Evolutionary conservation across 2,329 filamentous ascomycete species (phyloP).

Genomic region (Sporothrix brasiliensis): DNA sequence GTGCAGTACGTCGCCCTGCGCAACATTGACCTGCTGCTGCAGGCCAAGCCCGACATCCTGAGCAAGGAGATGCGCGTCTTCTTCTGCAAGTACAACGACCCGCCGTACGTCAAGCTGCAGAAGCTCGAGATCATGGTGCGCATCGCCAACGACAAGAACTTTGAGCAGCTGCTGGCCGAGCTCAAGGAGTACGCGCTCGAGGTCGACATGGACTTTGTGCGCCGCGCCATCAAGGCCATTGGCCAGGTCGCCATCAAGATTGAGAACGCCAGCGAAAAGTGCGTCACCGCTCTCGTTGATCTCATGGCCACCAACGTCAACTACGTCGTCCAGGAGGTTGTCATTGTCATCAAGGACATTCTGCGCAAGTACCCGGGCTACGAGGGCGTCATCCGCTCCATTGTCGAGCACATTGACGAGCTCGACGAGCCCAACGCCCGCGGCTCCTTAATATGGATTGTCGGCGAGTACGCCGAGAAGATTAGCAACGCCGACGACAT

Average conservation of each 20-base stretch:
- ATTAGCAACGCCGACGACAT: conserved; percentile 99
- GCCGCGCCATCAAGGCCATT: conserved; percentile 91
- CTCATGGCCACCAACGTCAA: conserved; percentile 97
- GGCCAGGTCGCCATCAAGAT: conserved; percentile 99
- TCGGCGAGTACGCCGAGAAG: conserved; percentile 98
- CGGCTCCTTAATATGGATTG: conserved; percentile 95
- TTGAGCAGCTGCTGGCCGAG: conserved; percentile 90
- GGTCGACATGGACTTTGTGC: conserved; percentile 98
- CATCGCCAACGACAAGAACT: conserved; percentile 96
- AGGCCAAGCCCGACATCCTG: conserved; percentile 94
- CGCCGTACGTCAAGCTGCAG: conserved; percentile 94
- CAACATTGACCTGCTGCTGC: conserved; percentile 93
- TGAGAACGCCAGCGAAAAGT: conserved; percentile 90
- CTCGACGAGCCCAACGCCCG: conserved; percentile 91
- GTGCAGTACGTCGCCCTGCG: conserved; percentile 96
- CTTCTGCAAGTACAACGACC: conserved; percentile 99
- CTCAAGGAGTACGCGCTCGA: conserved; percentile 97
- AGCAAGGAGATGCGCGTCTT: conserved; percentile 98
- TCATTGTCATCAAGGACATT: conserved; percentile 99
- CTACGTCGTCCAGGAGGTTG: conserved; percentile 96
- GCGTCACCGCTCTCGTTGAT: conserved; percentile 89
- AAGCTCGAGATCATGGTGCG: conserved; percentile 99
- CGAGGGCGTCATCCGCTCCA: conserved; percentile 93
- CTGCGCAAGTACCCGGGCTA: conserved; percentile 97
- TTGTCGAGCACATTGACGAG: conserved; percentile 96